Evolutionary conservation across 768 basidiomycete genomes (phyloP).

Genomic region (Lactifluus volemus): DNA sequence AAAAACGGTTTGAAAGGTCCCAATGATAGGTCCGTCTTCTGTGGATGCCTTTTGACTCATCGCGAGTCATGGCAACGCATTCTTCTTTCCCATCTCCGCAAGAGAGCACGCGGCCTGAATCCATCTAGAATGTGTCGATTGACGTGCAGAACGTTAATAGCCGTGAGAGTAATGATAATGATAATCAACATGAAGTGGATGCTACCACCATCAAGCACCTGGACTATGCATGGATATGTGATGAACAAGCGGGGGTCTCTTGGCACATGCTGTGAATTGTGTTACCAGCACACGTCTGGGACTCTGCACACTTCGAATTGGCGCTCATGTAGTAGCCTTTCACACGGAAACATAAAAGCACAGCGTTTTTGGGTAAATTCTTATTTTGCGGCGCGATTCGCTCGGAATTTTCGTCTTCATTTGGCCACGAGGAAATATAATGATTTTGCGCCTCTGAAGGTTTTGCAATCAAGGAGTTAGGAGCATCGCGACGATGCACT

Average conservation of each 20-base stretch:
- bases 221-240: background rate
- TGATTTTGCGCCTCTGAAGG: background rate
- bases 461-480: background rate
- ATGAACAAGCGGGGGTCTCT: background rate
- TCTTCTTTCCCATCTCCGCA: conserved; percentile 1
- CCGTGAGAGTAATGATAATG: background rate
- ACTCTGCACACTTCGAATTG: background rate
- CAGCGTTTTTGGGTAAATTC: background rate
- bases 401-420: background rate
- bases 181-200: background rate
- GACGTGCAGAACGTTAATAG: background rate
- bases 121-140: background rate
- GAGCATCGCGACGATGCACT: background rate
- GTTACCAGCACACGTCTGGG: background rate
- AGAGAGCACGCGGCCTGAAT: background rate
- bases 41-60: background rate
- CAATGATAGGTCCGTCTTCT: background rate
- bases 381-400: background rate
- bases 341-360: background rate
- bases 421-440: background rate
- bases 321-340: background rate
- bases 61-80: conserved; percentile 9
- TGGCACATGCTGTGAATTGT: conserved; percentile 1
- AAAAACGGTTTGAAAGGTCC: conserved; percentile 1
- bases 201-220: background rate